Percentiles rank a stretch among this genome's conserved stretches.
Evolutionary conservation across 345 rosid species (phyloP).

Genomic region (Eucalyptus sp.): DNA sequence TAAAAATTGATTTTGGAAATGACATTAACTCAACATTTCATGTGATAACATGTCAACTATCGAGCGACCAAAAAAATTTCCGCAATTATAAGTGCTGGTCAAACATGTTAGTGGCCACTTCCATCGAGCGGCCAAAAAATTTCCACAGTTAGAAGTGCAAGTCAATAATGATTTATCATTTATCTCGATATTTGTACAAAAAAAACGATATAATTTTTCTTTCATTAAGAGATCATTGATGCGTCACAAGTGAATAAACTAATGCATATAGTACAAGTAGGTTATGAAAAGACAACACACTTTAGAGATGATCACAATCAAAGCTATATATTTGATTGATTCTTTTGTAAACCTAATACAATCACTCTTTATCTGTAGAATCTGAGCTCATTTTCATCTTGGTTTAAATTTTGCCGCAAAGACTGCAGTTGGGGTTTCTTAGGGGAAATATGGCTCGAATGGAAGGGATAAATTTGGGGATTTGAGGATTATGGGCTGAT

Average conservation of each 20-base stretch:
- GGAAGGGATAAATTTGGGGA: neutral
- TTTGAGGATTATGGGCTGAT: neutral
- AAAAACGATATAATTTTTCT: neutral
- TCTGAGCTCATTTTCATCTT: neutral
- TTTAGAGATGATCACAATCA: fast-evolving
- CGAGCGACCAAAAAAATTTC: neutral
- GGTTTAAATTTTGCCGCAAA: neutral
- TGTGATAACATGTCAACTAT: neutral
- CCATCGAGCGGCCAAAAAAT: too few relatives aligned
- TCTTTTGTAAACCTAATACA: neutral
- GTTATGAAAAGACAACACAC: neutral
- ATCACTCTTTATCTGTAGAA: neutral
- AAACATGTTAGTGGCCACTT: too few relatives aligned
- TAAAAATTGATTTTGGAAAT: too few relatives aligned
- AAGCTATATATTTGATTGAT: neutral
- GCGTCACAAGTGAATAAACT: neutral
- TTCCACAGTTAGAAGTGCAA: fast-evolving
- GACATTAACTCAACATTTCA: neutral
- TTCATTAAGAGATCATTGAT: neutral
- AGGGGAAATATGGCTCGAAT: neutral
- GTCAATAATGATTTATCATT: neutral
- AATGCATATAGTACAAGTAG: neutral
- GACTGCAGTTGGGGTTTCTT: neutral
- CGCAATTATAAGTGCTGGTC: too few relatives aligned
- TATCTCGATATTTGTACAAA: fast-evolving